Evolutionary conservation across 345 rosid species (phyloP), one percentile per base, ranked within the genome.

Genomic region (Citrus unshiu): DNA sequence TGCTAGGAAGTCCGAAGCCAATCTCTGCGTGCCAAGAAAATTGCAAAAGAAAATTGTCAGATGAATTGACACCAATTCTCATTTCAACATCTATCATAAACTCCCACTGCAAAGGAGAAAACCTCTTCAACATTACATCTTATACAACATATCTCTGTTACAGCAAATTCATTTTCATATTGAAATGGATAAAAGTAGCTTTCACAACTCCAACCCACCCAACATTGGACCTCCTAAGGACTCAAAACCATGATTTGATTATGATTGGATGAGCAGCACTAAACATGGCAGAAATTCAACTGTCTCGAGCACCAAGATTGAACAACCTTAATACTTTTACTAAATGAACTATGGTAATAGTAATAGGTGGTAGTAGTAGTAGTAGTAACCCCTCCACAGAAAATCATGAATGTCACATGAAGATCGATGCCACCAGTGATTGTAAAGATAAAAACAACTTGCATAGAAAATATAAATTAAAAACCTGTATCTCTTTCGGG

Each of bases 401-500:
- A 62, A 14, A 60, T 60, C 39, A 72, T 18, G 56, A 37, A 54
- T 18, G 62, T 5, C 49, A 5, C n/a, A 14, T 12, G 49, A 13
- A 68, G 3, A 24, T 65, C 16, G n/a, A 16, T 19, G 49, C n/a
- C 71, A 49, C 39, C 58, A 62, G 43, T 3, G 24, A 34, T 9
- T 29, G 63, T 16, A 63, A 46, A 63, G 60, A 76, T 49, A 6
- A 51, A 46, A 76, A 56, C 63, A 54, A 24, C 76, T 73, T 30
- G 43, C 25, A 68, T 12, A 40, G 37, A 18, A n/a, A 65, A 7
- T 35, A 51, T 18, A 57, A 24, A 68, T 56, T 78, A 80, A 76
- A 46, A 21, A 93, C 99, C 99, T 96, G 99, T 81, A 96, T 96
- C 85, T 94, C 97, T 86, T 86, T 94, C 2, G 99, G 99, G 86